Evolutionary conservation across 495 filamentous ascomycete genomes (phyloP).

Genomic region (Jackrogersella multiformis): DNA sequence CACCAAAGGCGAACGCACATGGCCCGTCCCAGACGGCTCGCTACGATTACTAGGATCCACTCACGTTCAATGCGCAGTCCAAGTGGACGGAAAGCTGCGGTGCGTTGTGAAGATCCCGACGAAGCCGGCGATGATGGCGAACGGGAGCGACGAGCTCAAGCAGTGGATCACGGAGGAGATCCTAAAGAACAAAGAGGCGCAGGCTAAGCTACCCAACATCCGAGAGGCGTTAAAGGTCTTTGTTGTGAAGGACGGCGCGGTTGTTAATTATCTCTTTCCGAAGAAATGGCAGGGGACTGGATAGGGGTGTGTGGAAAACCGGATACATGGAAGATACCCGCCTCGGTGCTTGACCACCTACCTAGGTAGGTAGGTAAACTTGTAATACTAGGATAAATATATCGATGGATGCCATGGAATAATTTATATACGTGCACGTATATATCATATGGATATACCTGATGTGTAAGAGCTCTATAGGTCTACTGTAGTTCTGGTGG

Average conservation of each 20-base stretch:
- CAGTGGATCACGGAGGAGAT: slow-evolving; percentile 67
- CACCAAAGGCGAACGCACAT: slow-evolving; percentile 42
- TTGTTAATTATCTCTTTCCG: slow-evolving; percentile 66
- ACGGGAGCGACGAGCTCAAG: slow-evolving; percentile 47
- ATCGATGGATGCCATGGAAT: no score
- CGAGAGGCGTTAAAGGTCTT: slow-evolving; percentile 59
- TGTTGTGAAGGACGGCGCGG: slow-evolving; percentile 60
- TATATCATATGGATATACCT: no score
- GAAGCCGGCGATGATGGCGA: slow-evolving; percentile 44
- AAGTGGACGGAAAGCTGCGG: slow-evolving; percentile 78
- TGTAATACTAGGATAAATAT: slow-evolving; percentile 1
- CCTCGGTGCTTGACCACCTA: slow-evolving; percentile 25
- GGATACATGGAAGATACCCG: slow-evolving; percentile 30
- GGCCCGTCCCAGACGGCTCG: slow-evolving; percentile 62
- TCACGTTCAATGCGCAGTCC: slow-evolving; percentile 66
- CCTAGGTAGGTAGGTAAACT: slow-evolving; percentile 8
- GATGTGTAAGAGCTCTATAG: no score
- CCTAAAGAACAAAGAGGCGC: slow-evolving; percentile 52
- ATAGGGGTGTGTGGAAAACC: slow-evolving; percentile 13
- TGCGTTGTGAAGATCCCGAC: slow-evolving; percentile 68
- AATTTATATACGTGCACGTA: no score
- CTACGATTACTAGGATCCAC: slow-evolving; percentile 50
- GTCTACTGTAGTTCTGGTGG: no score
- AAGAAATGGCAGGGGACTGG: slow-evolving; percentile 31
- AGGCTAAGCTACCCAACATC: slow-evolving; percentile 59